Evolutionary conservation across 176 grass and related monocot species (phyloP).

Genomic region (Paspalum vaginatum): DNA sequence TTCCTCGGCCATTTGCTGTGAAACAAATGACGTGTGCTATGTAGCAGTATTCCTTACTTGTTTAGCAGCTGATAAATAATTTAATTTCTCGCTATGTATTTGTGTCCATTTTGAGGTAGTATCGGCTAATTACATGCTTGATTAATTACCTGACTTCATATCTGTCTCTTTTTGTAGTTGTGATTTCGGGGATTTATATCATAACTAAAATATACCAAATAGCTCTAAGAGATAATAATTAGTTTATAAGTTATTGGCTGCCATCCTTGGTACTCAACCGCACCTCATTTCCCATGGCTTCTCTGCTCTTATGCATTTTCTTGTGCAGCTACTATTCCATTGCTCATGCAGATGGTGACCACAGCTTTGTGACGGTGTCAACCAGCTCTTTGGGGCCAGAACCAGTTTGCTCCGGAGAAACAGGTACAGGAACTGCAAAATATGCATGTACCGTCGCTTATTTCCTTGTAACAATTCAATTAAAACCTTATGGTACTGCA

Average conservation of each 20-base stretch:
- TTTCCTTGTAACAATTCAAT: not conserved
- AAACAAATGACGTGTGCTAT: no score
- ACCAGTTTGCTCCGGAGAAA: not conserved
- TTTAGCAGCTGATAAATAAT: not conserved
- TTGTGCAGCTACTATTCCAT: not conserved
- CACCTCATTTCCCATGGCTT: slow-evolving; percentile 19
- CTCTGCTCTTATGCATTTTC: not conserved
- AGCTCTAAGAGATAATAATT: not conserved
- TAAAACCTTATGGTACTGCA: not conserved
- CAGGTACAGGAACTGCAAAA: not conserved
- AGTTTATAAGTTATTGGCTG: not conserved
- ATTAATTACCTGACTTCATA: not conserved
- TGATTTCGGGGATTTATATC: not conserved
- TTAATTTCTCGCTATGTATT: not conserved
- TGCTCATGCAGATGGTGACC: not conserved
- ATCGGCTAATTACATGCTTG: not conserved
- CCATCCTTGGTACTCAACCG: not conserved
- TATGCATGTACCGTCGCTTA: not conserved
- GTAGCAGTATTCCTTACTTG: not conserved
- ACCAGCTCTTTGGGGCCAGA: not conserved
- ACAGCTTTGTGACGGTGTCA: not conserved
- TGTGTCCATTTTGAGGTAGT: not conserved
- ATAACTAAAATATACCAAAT: not conserved
- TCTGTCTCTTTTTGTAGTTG: not conserved
- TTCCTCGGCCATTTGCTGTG: not conserved